A percentile compares a stretch with the other conserved stretches of the same genome.
These are phyloP conservation scores for Camellia lanceoleosa DNA, from an alignment of 148 eudicot species.

Conservation along the genomic window DNA sequence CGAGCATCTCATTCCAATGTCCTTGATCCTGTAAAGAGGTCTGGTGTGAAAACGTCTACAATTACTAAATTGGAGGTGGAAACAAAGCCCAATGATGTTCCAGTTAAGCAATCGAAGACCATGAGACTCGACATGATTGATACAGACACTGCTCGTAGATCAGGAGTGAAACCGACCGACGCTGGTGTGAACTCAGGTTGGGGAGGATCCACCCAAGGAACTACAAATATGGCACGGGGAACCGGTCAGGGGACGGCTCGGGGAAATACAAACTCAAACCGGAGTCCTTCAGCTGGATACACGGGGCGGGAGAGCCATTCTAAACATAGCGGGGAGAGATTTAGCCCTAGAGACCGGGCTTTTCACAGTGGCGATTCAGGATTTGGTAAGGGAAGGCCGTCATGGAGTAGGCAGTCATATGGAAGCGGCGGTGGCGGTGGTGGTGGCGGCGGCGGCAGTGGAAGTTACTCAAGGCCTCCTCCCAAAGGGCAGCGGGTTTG, in stretches of 20 bases:
- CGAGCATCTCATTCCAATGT: constrained; percentile 28
- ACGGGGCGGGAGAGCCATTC: constrained; percentile 34
- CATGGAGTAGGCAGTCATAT: constrained; percentile 48
- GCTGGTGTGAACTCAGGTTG: constrained; percentile 22
- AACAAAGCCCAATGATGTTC: constrained; percentile 26
- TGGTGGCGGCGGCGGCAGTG: constrained; percentile 26
- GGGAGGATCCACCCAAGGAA: constrained; percentile 43
- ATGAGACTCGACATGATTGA: constrained; percentile 18
- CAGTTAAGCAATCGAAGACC: constrained; percentile 22
- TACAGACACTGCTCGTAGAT: constrained; percentile 15
- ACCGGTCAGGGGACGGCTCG: constrained; percentile 27
- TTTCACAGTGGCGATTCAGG: constrained; percentile 28
- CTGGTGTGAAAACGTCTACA: constrained; percentile 38
- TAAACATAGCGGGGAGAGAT: constrained; percentile 38
- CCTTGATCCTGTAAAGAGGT: constrained; percentile 30
- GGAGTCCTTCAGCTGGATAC: constrained; percentile 23
- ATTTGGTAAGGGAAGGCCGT: constrained; percentile 35
- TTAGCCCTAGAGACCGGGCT: constrained; percentile 51
- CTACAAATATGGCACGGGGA: constrained; percentile 37
- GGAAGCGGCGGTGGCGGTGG: constrained; percentile 17
- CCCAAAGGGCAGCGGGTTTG: constrained; percentile 71
- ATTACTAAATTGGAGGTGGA: constrained; percentile 38
- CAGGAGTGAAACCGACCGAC: constrained; percentile 20
- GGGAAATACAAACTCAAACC: constrained; percentile 26
- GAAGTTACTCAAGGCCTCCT: constrained; percentile 48